These are phyloP conservation scores for Rhododendron kiyosumense DNA, from an alignment of 148 eudicot species.

Conservation along the genomic window DNA sequence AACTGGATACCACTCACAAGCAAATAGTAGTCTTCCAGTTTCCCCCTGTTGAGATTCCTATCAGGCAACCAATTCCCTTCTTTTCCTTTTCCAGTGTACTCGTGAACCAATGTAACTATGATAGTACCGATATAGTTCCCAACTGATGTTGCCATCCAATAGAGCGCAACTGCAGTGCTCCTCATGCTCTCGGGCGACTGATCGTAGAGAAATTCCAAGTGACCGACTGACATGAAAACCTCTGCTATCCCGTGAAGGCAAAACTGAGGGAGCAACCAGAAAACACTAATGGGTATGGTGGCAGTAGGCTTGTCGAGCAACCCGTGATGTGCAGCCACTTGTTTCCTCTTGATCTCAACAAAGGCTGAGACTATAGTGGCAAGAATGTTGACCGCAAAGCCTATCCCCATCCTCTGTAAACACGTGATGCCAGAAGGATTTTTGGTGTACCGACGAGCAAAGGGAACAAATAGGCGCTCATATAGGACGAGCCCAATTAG, in stretches of 20 bases:
- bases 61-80: slow-evolving; percentile 35
- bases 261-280: slow-evolving; percentile 37
- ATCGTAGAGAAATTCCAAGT: slow-evolving; percentile 48
- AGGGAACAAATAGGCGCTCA: slow-evolving; percentile 47
- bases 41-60: slow-evolving; percentile 34
- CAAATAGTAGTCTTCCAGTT: slow-evolving; percentile 27
- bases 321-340: slow-evolving; percentile 30
- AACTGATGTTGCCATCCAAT: slow-evolving; percentile 19
- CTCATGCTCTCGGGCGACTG: slow-evolving; percentile 62
- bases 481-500: slow-evolving; percentile 33
- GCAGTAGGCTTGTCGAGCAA: slow-evolving; percentile 37
- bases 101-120: slow-evolving; percentile 29
- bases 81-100: slow-evolving; percentile 13
- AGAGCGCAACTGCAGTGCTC: slow-evolving; percentile 32
- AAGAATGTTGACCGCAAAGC: slow-evolving; percentile 39
- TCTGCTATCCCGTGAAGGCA: slow-evolving; percentile 35
- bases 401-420: slow-evolving; percentile 57
- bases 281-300: slow-evolving; percentile 30
- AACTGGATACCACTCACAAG: slow-evolving; percentile 33
- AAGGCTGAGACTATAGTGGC: slow-evolving; percentile 34
- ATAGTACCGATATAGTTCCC: slow-evolving; percentile 27
- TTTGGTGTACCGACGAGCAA: slow-evolving; percentile 37
- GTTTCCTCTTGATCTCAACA: slow-evolving; percentile 43
- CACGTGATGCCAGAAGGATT: slow-evolving; percentile 46
- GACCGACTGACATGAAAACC: slow-evolving; percentile 35